Conservation (phyloP, 768 basidiomycete genomes). For the Mycena olivaceomarginata region DNA sequence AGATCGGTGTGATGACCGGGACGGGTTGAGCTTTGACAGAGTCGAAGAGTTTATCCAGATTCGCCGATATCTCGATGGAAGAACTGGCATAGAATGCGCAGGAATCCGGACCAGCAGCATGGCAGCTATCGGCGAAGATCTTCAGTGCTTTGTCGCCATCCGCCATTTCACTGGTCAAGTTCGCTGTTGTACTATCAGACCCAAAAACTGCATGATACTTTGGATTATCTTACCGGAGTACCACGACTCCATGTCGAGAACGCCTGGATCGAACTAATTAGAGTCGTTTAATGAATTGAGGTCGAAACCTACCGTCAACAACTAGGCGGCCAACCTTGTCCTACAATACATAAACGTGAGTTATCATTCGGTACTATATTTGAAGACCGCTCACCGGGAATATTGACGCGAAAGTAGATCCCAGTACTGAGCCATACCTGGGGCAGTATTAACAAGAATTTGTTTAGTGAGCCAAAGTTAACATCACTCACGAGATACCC, state of each 20-base stretch:
- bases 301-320: not conserved
- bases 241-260: conserved; percentile 1
- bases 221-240: not conserved
- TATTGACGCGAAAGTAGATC: not conserved
- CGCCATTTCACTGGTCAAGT: conserved; percentile 42
- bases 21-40: conserved; percentile 44
- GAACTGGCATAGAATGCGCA: conserved; percentile 50
- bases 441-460: too few relatives aligned
- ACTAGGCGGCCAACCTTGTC: not conserved
- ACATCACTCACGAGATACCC: not conserved
- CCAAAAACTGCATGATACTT: not conserved
- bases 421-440: not conserved
- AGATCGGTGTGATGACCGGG: conserved; percentile 33
- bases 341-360: not conserved
- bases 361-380: not conserved
- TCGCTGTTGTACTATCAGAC: not conserved
- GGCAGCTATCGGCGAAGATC: conserved; percentile 45
- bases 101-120: conserved; percentile 42
- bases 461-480: too few relatives aligned
- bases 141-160: conserved; percentile 46
- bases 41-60: conserved; percentile 37
- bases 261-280: not conserved
- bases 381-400: not conserved
- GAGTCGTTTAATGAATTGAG: not conserved
- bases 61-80: conserved; percentile 29